Evolutionary conservation across 2,329 filamentous ascomycete species (phyloP).

Genomic region (Fusarium transvaalense): DNA sequence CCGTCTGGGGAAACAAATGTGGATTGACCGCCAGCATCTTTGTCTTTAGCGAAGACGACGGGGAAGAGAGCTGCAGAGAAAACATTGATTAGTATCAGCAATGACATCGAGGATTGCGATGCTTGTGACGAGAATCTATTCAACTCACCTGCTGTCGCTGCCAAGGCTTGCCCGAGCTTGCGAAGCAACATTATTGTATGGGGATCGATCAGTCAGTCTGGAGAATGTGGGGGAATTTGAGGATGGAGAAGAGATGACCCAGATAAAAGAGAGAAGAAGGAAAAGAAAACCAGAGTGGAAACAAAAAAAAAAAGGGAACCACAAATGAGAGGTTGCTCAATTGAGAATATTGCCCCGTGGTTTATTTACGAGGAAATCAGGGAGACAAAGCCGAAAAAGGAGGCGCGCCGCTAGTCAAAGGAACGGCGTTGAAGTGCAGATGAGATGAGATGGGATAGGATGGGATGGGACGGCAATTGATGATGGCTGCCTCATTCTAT

Average conservation of each 20-base stretch:
- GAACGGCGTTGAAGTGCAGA: conserved; percentile 20
- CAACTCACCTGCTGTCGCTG: conserved; percentile 47
- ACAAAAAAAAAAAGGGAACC: not conserved
- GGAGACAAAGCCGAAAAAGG: conserved; percentile 42
- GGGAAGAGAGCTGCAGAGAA: conserved; percentile 44
- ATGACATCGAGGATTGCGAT: not conserved
- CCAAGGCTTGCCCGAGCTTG: conserved; percentile 49
- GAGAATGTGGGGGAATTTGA: conserved; percentile 23
- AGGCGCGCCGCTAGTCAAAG: conserved; percentile 41
- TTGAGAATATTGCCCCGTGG: conserved; percentile 11
- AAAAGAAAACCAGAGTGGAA: not conserved
- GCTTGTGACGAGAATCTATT: no score
- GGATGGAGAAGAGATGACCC: conserved; percentile 1
- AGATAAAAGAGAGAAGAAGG: not conserved
- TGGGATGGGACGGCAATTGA: conserved; percentile 20
- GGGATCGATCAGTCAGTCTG: conserved; percentile 13
- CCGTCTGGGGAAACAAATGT: conserved; percentile 60
- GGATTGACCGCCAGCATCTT: conserved; percentile 53
- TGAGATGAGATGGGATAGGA: not conserved
- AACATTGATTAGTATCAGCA: conserved; percentile 4
- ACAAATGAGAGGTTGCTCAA: conserved; percentile 13
- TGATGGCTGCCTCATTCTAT: conserved; percentile 15
- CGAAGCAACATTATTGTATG: conserved; percentile 49
- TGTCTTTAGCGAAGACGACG: conserved; percentile 44
- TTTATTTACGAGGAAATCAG: conserved; percentile 30